Evolutionary conservation across 2,329 filamentous ascomycete species (phyloP), one percentile per base, ranked within the genome.

Genomic region (Cladophialophora immunda): DNA sequence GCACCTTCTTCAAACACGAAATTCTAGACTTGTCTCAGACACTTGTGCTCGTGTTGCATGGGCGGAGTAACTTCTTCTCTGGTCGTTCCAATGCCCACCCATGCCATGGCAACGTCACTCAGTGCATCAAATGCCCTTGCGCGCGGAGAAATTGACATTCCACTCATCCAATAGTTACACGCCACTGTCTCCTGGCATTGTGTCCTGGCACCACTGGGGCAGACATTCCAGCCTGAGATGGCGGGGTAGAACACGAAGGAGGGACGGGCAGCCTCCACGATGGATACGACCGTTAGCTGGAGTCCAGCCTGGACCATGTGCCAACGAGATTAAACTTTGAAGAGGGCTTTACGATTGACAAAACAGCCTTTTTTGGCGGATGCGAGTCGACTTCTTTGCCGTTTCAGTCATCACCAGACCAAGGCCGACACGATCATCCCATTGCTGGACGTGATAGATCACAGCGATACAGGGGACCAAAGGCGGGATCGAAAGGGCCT

Each of bases 161-260:
- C 6, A 13, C 7, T 50, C 22, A 59, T n/a, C n/a, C 38, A 30
- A 30, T 45, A 34, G 7, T 19, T 59, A 17, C 45, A 22, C 6
- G 5, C 15, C 34, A 15, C 30, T 8, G n/a, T 19, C 25, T 17
- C n/a, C 57, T 19, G 30, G 27, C 34, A 9, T 25, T 22, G 22
- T 22, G 22, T 38, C 19, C 41, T 38, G 17, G 17, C 27, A 34
- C 41, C 22, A 45, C 57, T 59, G 38, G n/a, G n/a, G 57, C 25
- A 38, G 45, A 30, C 29, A 19, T 19, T 25, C 15, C 5, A 4
- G 11, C 11, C 9, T 50, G 8, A 13, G 9, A 34, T 30, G 17
- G 57, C 38, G 38, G 57, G 38, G 57, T 50, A 50, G n/a, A 32
- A 47, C 17, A 45, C 57, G 57, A 58, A 34, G 32, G 17, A 22